Conservation (phyloP, 179 eudicot species). For the Silene coronaria region DNA sequence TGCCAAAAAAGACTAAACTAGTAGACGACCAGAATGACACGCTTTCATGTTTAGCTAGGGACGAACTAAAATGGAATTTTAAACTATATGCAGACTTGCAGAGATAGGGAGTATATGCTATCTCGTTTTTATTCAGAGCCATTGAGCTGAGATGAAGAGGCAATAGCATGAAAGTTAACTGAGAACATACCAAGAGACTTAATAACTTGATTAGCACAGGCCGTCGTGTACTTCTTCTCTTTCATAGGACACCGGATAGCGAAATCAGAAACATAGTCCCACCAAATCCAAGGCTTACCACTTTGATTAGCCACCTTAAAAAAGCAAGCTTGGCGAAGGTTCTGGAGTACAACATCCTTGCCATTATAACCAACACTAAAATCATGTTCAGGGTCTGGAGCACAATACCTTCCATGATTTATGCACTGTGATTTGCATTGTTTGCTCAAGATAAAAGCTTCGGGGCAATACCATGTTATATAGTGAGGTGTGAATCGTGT, state of each 20-base stretch:
- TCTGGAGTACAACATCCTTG: slow-evolving; percentile 53
- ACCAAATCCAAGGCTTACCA: slow-evolving; percentile 56
- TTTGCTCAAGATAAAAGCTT: slow-evolving; percentile 39
- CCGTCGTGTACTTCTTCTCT: slow-evolving; percentile 37
- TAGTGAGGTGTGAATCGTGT: slow-evolving; percentile 42
- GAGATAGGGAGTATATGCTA: too few species aligned
- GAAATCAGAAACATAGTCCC: slow-evolving; percentile 60
- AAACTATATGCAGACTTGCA: too few species aligned
- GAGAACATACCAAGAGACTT: slow-evolving; percentile 37
- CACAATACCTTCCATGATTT: slow-evolving; percentile 52
- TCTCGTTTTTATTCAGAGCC: too few species aligned
- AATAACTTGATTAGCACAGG: slow-evolving; percentile 40
- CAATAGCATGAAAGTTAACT: background rate
- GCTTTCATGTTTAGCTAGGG: too few species aligned
- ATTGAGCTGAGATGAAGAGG: too few species aligned
- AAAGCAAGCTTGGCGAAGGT: slow-evolving; percentile 47
- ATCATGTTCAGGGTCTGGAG: slow-evolving; percentile 58
- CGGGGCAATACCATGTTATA: slow-evolving; percentile 50
- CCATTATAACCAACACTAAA: slow-evolving; percentile 51
- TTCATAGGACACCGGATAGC: slow-evolving; percentile 45
- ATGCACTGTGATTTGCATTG: slow-evolving; percentile 56
- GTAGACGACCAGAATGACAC: too few species aligned
- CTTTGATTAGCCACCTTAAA: slow-evolving; percentile 47
- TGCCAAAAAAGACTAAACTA: too few species aligned
- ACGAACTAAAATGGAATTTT: too few species aligned